A percentile compares a stretch with the other conserved stretches of the same genome.
Evolutionary conservation across 768 basidiomycete genomes (phyloP).

Genomic region (Suillus luteus): DNA sequence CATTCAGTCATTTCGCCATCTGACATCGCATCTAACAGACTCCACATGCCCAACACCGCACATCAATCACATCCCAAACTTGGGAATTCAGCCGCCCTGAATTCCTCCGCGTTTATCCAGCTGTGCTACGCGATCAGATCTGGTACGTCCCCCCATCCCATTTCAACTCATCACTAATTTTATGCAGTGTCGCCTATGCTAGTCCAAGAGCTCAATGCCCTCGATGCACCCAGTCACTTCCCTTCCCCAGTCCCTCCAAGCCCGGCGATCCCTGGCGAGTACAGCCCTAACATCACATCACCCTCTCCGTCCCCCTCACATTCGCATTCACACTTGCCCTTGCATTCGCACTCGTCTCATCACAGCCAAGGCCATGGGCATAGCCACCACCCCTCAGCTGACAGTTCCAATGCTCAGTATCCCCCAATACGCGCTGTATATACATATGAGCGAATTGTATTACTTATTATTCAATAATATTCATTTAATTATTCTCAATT

Average conservation of each 20-base stretch:
- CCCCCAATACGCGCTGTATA: constrained; percentile 23
- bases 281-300: constrained; percentile 52
- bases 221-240: constrained; percentile 31
- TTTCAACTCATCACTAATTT: neutral
- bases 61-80: constrained; percentile 76
- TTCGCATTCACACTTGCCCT: neutral
- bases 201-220: constrained; percentile 26
- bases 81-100: constrained; percentile 92
- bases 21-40: constrained; percentile 44
- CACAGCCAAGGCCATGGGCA: neutral
- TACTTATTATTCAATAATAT: no score
- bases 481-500: no score
- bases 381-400: constrained; percentile 24
- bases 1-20: neutral
- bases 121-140: constrained; percentile 64
- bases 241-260: constrained; percentile 25
- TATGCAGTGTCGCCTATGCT: constrained; percentile 22
- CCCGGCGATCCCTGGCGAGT: constrained; percentile 16
- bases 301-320: constrained; percentile 32
- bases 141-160: constrained; percentile 39
- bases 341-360: constrained; percentile 21
- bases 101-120: constrained; percentile 74
- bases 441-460: no score
- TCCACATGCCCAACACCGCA: constrained; percentile 80
- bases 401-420: constrained; percentile 32